A percentile compares a stretch with the other conserved stretches of the same genome.
These are phyloP conservation scores for Mycena haematopus DNA, from an alignment of 768 basidiomycete species.

Conservation along the genomic window DNA sequence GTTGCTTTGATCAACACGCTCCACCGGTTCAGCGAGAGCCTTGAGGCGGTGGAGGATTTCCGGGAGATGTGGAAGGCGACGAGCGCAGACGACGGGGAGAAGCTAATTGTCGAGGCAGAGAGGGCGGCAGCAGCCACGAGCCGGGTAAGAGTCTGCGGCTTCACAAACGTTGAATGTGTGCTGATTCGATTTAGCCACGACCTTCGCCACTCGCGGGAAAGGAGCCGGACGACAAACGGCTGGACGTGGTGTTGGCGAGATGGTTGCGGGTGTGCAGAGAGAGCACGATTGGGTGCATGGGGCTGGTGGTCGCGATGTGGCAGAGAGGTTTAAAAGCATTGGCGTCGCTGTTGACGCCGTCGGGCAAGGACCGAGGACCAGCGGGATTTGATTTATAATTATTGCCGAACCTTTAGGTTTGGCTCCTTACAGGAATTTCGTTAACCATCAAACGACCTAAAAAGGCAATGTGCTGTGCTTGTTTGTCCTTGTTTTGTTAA, in stretches of 20 bases:
- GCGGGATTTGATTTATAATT: conserved; percentile 30
- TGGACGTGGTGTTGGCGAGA: conserved; percentile 41
- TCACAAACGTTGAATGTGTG: not conserved
- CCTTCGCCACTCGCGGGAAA: conserved; percentile 40
- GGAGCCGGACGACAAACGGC: conserved; percentile 31
- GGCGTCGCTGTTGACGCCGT: conserved; percentile 43
- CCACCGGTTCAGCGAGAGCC: conserved; percentile 88
- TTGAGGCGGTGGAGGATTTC: conserved; percentile 85
- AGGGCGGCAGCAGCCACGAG: conserved; percentile 34
- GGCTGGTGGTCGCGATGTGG: conserved; percentile 40
- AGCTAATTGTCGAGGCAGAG: conserved; percentile 50
- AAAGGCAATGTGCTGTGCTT: too few relatives aligned
- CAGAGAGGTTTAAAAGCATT: conserved; percentile 41
- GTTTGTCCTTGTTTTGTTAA: too few relatives aligned
- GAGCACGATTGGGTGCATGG: conserved; percentile 48
- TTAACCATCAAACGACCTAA: too few relatives aligned
- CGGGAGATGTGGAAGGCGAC: conserved; percentile 79
- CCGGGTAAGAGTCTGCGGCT: conserved; percentile 37
- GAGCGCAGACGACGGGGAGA: conserved; percentile 49
- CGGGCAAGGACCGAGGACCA: conserved; percentile 48
- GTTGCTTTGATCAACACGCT: conserved; percentile 95
- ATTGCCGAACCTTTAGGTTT: too few relatives aligned
- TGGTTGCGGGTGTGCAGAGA: conserved; percentile 49
- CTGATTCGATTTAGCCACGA: conserved; percentile 37
- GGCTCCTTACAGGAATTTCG: too few relatives aligned